phyloP scores from a whole-genome alignment of 2,329 filamentous ascomycete genomes.

The Pseudopithomyces maydicus region DNA sequence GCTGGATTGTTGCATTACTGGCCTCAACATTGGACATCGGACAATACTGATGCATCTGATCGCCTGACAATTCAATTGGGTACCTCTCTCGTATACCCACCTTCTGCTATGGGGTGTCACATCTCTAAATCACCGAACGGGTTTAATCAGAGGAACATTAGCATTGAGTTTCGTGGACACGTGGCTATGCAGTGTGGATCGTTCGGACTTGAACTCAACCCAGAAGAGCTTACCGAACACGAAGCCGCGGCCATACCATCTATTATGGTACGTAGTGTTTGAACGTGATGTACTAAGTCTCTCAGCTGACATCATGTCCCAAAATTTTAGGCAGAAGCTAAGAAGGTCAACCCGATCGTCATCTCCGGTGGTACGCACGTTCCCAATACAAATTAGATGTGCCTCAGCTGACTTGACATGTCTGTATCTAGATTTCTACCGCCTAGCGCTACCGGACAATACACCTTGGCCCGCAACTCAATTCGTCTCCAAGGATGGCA shows the following conservation, averaged over 20 bases:
- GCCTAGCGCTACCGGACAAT: conserved; percentile 61
- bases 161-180: conserved; percentile 65
- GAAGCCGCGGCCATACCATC: conserved; percentile 61
- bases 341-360: conserved; percentile 64
- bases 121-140: conserved; percentile 66
- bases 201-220: conserved; percentile 69
- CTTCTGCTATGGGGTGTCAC: conserved; percentile 69
- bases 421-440: conserved; percentile 56
- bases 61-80: conserved; percentile 68
- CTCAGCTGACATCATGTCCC: too few relatives aligned
- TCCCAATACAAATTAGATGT: too few relatives aligned
- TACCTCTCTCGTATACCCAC: conserved; percentile 66
- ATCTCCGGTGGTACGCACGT: conserved; percentile 49
- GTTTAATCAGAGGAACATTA: conserved; percentile 59
- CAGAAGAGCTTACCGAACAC: conserved; percentile 54
- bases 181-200: conserved; percentile 73
- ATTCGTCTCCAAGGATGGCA: conserved; percentile 60
- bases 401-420: too few relatives aligned
- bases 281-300: too few relatives aligned
- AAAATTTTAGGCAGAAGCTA: conserved; percentile 48
- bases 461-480: conserved; percentile 68
- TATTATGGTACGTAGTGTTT: conserved; percentile 48
- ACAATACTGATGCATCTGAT: conserved; percentile 67
- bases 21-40: conserved; percentile 69
- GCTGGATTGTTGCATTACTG: conserved; percentile 68